These are phyloP conservation scores for Hemileccinum rubropunctum DNA, from an alignment of 768 basidiomycete genomes.

Conservation along the genomic window DNA sequence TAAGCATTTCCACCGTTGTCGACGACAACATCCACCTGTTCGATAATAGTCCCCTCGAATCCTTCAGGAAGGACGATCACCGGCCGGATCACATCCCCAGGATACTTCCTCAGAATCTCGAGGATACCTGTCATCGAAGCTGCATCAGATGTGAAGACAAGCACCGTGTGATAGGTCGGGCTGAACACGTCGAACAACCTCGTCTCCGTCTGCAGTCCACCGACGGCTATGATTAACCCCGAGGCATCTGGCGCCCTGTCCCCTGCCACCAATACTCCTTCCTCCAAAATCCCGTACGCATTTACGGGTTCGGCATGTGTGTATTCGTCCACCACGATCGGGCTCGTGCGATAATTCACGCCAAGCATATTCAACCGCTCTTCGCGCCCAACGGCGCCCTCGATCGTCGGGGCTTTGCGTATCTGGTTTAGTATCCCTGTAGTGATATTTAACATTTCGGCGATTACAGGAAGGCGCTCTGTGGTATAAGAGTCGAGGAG, in stretches of 20 bases:
- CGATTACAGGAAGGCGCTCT: slow-evolving; percentile 46
- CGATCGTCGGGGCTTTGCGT: neutral
- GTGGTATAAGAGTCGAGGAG: slow-evolving; percentile 41
- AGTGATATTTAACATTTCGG: slow-evolving; percentile 42
- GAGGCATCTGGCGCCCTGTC: slow-evolving; percentile 18
- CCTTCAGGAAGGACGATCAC: slow-evolving; percentile 18
- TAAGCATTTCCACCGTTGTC: slow-evolving; percentile 41
- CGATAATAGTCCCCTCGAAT: neutral
- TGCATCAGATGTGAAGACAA: slow-evolving; percentile 24
- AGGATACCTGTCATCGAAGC: slow-evolving; percentile 6
- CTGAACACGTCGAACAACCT: slow-evolving; percentile 9
- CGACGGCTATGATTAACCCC: neutral
- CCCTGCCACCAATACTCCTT: slow-evolving; percentile 6
- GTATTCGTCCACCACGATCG: slow-evolving; percentile 42
- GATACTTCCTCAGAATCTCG: slow-evolving; percentile 4
- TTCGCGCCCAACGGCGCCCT: neutral
- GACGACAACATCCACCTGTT: slow-evolving; percentile 33
- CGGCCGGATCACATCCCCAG: slow-evolving; percentile 3
- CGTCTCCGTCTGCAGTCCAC: neutral
- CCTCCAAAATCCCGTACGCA: slow-evolving; percentile 10
- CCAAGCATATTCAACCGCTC: slow-evolving; percentile 41
- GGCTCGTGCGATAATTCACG: slow-evolving; percentile 53
- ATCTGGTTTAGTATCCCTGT: slow-evolving; percentile 22
- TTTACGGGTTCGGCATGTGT: neutral
- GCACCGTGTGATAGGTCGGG: slow-evolving; percentile 18